Percentiles rank a stretch among this genome's conserved stretches.
phyloP scores from a whole-genome alignment of 2,329 filamentous ascomycete genomes.

The Colletotrichum musae region DNA sequence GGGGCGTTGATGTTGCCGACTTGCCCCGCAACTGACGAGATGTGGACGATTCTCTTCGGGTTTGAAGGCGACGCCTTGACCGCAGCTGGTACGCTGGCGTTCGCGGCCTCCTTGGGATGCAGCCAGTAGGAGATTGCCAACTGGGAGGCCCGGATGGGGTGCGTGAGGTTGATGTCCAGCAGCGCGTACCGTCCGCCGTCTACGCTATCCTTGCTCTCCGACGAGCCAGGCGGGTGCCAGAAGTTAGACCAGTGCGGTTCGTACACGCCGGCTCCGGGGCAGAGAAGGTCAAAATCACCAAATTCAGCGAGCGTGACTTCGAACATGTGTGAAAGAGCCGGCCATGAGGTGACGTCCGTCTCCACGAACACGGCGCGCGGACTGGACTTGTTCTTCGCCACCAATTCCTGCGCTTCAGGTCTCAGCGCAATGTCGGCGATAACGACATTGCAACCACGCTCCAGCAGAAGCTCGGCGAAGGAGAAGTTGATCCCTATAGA shows the following conservation, averaged over 20 bases:
- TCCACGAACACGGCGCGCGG: constrained; percentile 57
- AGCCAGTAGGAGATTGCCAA: constrained; percentile 57
- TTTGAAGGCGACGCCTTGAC: constrained; percentile 44
- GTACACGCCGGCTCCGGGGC: constrained; percentile 62
- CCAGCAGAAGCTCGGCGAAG: constrained; percentile 60
- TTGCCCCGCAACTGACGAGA: constrained; percentile 56
- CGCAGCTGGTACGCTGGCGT: constrained; percentile 14
- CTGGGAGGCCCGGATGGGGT: constrained; percentile 58
- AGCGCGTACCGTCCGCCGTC: constrained; percentile 51
- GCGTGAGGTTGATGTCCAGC: constrained; percentile 58
- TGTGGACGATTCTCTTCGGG: constrained; percentile 55
- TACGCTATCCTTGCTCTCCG: constrained; percentile 49
- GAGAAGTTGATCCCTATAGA: constrained; percentile 57
- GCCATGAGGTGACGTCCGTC: constrained; percentile 62
- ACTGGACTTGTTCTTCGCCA: constrained; percentile 44
- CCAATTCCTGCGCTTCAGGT: constrained; percentile 56
- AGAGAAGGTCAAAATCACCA: constrained; percentile 57
- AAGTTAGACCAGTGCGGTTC: constrained; percentile 61
- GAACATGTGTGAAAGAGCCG: constrained; percentile 54
- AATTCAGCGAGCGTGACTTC: constrained; percentile 52
- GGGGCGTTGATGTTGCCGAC: constrained; percentile 51
- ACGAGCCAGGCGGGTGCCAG: constrained; percentile 57
- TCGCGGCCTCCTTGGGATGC: constrained; percentile 42
- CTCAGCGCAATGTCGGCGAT: constrained; percentile 60
- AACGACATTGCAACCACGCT: constrained; percentile 59